Evolutionary conservation across 1,284 basidiomycete genomes (phyloP).

Genomic region (Cutaneotrichosporon daszewskae): DNA sequence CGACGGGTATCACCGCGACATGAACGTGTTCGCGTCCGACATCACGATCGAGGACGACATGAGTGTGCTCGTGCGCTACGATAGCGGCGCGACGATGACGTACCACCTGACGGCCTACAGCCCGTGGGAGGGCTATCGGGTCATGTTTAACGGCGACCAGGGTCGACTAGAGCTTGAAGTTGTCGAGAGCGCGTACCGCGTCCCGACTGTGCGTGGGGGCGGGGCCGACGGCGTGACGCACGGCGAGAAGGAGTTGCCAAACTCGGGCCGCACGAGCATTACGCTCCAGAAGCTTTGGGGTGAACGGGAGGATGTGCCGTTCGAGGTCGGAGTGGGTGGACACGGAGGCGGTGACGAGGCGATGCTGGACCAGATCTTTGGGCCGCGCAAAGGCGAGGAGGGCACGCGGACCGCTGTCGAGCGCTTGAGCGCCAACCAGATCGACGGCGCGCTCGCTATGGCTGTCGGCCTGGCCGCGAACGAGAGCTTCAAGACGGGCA

Average conservation of each 20-base stretch:
- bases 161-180: conserved; percentile 56
- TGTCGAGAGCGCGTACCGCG: conserved; percentile 49
- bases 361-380: conserved; percentile 55
- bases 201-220: conserved; percentile 19
- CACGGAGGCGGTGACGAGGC: conserved; percentile 55
- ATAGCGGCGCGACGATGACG: conserved; percentile 54
- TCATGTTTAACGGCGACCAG: conserved; percentile 56
- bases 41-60: conserved; percentile 58
- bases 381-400: conserved; percentile 48
- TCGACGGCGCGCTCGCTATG: conserved; percentile 54
- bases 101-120: conserved; percentile 52
- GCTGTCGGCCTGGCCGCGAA: conserved; percentile 55
- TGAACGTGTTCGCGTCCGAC: conserved; percentile 50
- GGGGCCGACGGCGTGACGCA: conserved; percentile 36
- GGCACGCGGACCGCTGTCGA: conserved; percentile 51
- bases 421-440: conserved; percentile 52
- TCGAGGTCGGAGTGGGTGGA: conserved; percentile 50
- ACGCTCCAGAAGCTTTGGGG: conserved; percentile 53
- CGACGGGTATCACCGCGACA: conserved; percentile 50
- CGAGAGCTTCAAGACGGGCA: conserved; percentile 53
- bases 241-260: conserved; percentile 51
- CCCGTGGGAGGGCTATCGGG: conserved; percentile 53
- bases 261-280: conserved; percentile 52
- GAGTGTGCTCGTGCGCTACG: conserved; percentile 54
- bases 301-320: conserved; percentile 50